These are phyloP conservation scores for Ophiosphaerella korrae DNA, from an alignment of 2,329 filamentous ascomycete species.

Conservation along the genomic window DNA sequence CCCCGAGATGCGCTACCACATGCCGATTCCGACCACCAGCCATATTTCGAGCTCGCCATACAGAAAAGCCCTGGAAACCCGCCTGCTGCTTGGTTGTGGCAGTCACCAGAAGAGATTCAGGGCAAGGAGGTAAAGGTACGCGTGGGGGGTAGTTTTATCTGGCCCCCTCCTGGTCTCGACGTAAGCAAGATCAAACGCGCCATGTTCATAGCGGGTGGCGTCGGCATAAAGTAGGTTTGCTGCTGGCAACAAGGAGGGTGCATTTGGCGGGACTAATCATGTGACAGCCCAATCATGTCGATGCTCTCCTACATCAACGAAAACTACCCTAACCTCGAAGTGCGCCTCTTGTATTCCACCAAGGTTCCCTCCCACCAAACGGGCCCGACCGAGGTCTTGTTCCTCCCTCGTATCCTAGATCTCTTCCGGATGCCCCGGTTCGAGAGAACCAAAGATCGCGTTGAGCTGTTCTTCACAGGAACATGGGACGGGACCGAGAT, in stretches of 20 bases:
- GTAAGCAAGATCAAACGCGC: conserved; percentile 58
- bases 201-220: conserved; percentile 79
- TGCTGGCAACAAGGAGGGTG: neutral
- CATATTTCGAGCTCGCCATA: conserved; percentile 78
- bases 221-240: conserved; percentile 73
- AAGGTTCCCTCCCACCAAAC: conserved; percentile 46
- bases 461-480: conserved; percentile 47
- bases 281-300: conserved; percentile 69
- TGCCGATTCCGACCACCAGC: conserved; percentile 26
- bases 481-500: conserved; percentile 34
- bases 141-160: conserved; percentile 81
- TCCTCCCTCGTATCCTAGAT: conserved; percentile 41
- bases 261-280: conserved; percentile 12
- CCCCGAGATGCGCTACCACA: conserved; percentile 59
- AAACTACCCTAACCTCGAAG: conserved; percentile 46
- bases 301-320: conserved; percentile 68
- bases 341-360: conserved; percentile 69
- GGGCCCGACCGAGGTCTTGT: conserved; percentile 40
- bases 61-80: conserved; percentile 74
- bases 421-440: conserved; percentile 37
- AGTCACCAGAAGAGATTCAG: conserved; percentile 58
- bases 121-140: conserved; percentile 67
- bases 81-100: conserved; percentile 78
- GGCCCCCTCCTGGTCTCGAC: conserved; percentile 65
- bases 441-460: conserved; percentile 32